These are phyloP conservation scores for Pichia terricola DNA, from an alignment of 1,139 yeast genomes.

Conservation along the genomic window DNA sequence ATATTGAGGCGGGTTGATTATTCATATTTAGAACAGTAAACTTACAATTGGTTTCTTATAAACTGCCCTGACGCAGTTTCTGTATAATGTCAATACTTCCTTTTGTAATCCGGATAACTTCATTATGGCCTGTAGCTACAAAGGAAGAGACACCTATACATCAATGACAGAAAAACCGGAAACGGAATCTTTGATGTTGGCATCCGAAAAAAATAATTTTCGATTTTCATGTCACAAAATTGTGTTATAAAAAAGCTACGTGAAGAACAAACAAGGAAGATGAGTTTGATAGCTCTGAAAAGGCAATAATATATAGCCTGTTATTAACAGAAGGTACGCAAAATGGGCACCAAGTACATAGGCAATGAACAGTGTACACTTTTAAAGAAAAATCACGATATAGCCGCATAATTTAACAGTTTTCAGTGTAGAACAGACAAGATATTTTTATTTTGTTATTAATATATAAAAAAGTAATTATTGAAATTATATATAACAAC, in stretches of 20 bases:
- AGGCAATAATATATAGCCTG: too few relatives aligned
- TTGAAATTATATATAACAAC: conserved; percentile 9
- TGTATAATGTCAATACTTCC: conserved; percentile 50
- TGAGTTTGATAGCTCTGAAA: too few relatives aligned
- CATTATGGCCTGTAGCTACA: neutral
- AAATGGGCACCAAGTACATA: too few relatives aligned
- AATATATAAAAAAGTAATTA: conserved; percentile 10
- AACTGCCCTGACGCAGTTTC: conserved; percentile 46
- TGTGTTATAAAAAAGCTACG: too few relatives aligned
- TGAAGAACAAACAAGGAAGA: too few relatives aligned
- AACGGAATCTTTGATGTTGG: neutral
- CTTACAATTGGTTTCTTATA: conserved; percentile 44
- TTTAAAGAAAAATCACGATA: neutral
- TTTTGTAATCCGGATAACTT: conserved; percentile 27
- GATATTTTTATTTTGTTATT: conserved; percentile 12
- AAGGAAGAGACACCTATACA: neutral
- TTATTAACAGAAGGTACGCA: too few relatives aligned
- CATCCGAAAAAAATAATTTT: too few relatives aligned
- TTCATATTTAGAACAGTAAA: conserved; percentile 1
- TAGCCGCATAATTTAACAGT: neutral
- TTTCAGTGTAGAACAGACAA: conserved; percentile 6
- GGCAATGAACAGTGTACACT: neutral
- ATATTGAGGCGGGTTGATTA: neutral
- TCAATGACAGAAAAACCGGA: neutral
- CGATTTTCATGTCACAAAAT: too few relatives aligned